These are phyloP conservation scores for Candida adriatica DNA, from an alignment of 805 yeast genomes.

Conservation along the genomic window DNA sequence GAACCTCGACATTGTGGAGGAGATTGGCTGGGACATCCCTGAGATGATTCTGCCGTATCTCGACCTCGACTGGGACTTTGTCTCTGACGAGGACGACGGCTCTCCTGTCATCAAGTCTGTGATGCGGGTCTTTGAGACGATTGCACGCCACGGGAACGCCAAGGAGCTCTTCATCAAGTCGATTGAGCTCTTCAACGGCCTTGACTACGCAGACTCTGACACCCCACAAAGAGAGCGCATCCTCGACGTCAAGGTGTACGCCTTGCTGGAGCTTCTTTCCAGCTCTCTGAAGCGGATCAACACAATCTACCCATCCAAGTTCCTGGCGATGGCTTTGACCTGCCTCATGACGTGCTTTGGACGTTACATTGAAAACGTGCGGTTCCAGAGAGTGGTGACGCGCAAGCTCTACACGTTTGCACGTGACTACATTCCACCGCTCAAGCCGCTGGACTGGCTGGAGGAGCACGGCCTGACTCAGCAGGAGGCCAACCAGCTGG, in stretches of 20 bases:
- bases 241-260: conserved; percentile 48
- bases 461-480: conserved; percentile 21
- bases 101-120: conserved; percentile 16
- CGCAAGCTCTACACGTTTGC: conserved; percentile 61
- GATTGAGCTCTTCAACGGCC: conserved; percentile 51
- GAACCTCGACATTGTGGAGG: conserved; percentile 46
- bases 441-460: conserved; percentile 34
- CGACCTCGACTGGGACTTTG: conserved; percentile 31
- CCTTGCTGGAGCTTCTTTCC: conserved; percentile 57
- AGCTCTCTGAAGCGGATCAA: conserved; percentile 53
- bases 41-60: conserved; percentile 51
- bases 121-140: conserved; percentile 48
- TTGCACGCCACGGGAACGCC: conserved; percentile 69
- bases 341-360: conserved; percentile 48
- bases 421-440: conserved; percentile 50
- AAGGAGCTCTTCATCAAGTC: conserved; percentile 70
- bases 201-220: conserved; percentile 21
- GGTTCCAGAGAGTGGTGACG: conserved; percentile 35
- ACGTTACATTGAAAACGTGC: conserved; percentile 29
- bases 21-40: conserved; percentile 93
- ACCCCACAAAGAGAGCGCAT: conserved; percentile 9
- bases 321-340: conserved; percentile 60
- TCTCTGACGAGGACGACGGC: conserved; percentile 31
- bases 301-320: conserved; percentile 74
- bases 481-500: conserved; percentile 34